Base-by-base conservation (phyloP, 2,329 filamentous ascomycete species). In the Apiospora hydei region DNA sequence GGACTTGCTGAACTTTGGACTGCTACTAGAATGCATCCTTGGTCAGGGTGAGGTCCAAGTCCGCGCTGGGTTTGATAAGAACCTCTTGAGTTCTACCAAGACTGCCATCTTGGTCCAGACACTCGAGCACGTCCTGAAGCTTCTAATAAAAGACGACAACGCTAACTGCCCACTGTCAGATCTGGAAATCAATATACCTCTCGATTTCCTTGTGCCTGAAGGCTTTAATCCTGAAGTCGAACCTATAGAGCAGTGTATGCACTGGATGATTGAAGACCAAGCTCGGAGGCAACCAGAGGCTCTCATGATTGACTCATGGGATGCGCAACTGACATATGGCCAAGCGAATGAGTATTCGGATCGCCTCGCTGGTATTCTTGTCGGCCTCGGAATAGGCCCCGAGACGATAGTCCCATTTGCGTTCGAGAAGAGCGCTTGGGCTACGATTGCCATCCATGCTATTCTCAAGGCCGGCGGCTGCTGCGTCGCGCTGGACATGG, bases 401-500 rank as follows among this genome's bases (percentile, higher is more conserved):
- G 82, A 81, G 38, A 73, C 72, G 4, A 46, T 82, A 0, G 77
- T 83, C 2, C 80, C 81, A 0, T 70, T 84, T 44, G 79, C 77
- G 66, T 82, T 82, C 68, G 78, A 82, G 24, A 83, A 82, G 72
- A 81, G 79, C 3, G 74, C 73, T 41, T 83, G 79, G 79, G 76
- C 76, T 2, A 72, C 78, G 5, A 75, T 82, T 18, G 77, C 79
- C 0, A 80, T 82, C 72, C 71, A 83, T 21, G 80, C 76, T 3
- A 77, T 82, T 3, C 71, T 83, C 43, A 83, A 82, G 46, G 78
- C 81, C 13, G 81, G 82, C 8, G 79, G 75, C 76, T 78, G 78
- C 0, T 81, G 77, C 69, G 76, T 79, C 14, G 79, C 72, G n/a
- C 30, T 73, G 16, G 41, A 64, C 13, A 41, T 64, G 43, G 67